These are phyloP conservation scores for Mucor irregularis DNA, from an alignment of 371 early-diverging fungal species.

Conservation along the genomic window DNA sequence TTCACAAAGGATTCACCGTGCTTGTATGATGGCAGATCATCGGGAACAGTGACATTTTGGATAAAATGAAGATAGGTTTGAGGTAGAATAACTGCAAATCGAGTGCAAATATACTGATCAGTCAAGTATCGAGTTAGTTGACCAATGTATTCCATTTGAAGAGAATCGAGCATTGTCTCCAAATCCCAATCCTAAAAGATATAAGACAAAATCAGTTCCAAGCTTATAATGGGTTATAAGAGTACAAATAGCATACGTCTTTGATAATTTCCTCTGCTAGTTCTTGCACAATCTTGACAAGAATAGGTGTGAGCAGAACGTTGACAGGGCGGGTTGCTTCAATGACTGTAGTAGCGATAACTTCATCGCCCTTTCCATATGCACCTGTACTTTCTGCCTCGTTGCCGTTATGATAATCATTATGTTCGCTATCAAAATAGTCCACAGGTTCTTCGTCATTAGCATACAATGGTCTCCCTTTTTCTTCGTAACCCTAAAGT, in stretches of 20 bases:
- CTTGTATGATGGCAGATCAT: constrained; percentile 60
- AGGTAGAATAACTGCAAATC: constrained; percentile 63
- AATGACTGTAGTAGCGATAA: constrained; percentile 53
- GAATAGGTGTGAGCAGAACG: constrained; percentile 71
- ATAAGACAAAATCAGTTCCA: neutral
- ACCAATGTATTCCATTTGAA: constrained; percentile 69
- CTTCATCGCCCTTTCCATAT: constrained; percentile 35
- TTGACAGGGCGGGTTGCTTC: constrained; percentile 63
- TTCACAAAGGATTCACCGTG: constrained; percentile 51
- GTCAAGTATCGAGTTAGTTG: constrained; percentile 60
- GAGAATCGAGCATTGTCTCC: constrained; percentile 70
- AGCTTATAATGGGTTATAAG: neutral
- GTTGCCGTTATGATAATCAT: constrained; percentile 4
- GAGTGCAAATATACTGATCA: constrained; percentile 51
- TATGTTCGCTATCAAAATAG: constrained; percentile 3
- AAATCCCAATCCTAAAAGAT: constrained; percentile 62
- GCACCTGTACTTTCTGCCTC: constrained; percentile 5
- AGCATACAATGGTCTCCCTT: constrained; percentile 5
- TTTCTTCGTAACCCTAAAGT: constrained; percentile 1
- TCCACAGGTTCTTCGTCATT: neutral
- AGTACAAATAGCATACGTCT: constrained; percentile 46
- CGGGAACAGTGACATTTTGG: constrained; percentile 78
- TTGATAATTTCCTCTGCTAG: constrained; percentile 66
- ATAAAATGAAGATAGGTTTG: constrained; percentile 70
- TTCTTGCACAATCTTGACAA: constrained; percentile 74